Evolutionary conservation across 352 stramenopile species (phyloP).

Genomic region (Phytopythium oedochilum): DNA sequence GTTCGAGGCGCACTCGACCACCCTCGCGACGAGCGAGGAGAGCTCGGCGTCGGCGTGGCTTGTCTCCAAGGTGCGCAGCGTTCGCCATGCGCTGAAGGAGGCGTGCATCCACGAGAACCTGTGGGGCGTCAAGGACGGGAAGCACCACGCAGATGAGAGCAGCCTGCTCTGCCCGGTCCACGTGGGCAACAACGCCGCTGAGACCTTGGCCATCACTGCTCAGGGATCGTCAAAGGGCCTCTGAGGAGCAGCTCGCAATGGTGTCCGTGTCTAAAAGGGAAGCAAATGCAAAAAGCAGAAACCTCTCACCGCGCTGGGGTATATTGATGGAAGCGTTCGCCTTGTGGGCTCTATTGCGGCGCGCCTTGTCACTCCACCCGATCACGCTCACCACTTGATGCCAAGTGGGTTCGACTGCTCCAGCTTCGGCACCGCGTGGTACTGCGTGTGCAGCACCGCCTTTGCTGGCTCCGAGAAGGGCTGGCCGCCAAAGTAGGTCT

Average conservation of each 20-base stretch:
- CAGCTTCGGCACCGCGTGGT: conserved; percentile 83
- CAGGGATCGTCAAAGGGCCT: conserved; percentile 38
- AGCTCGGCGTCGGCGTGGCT: conserved; percentile 58
- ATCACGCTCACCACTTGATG: conserved; percentile 76
- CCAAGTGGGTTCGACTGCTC: conserved; percentile 80
- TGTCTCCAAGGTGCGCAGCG: conserved; percentile 51
- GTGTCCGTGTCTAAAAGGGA: conserved; percentile 3
- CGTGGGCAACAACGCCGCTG: conserved; percentile 55
- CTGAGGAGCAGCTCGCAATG: conserved; percentile 6
- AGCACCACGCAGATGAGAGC: conserved; percentile 63
- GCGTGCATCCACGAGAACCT: conserved; percentile 83
- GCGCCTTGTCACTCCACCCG: conserved; percentile 8
- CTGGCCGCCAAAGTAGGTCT: conserved; percentile 66
- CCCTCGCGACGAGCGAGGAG: conserved; percentile 30
- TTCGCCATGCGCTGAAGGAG: conserved; percentile 70
- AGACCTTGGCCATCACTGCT: conserved; percentile 58
- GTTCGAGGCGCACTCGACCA: conserved; percentile 38
- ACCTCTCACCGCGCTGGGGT: neutral
- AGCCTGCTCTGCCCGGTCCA: conserved; percentile 81
- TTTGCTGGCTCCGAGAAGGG: conserved; percentile 73
- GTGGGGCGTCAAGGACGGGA: conserved; percentile 73
- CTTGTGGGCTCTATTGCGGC: conserved; percentile 9
- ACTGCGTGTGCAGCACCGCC: conserved; percentile 66
- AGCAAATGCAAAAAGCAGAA: conserved; percentile 12
- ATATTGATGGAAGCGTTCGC: neutral